These are phyloP conservation scores for Stachybotrys echinatus DNA, from an alignment of 2,329 filamentous ascomycete genomes.

Conservation along the genomic window DNA sequence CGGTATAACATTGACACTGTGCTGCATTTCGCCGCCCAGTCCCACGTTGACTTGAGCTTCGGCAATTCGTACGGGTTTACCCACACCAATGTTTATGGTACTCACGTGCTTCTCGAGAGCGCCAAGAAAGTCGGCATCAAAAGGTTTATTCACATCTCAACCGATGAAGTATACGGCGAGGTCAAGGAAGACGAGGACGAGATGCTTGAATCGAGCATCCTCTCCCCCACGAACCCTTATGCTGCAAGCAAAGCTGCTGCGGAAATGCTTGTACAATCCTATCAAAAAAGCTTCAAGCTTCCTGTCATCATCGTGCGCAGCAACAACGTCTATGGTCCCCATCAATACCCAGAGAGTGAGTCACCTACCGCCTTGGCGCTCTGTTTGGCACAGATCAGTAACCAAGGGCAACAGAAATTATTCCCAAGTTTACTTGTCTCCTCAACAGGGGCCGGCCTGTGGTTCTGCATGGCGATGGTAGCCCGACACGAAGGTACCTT, in stretches of 20 bases:
- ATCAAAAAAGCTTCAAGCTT: conserved; percentile 75
- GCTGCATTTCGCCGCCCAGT: conserved; percentile 82
- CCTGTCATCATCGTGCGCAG: conserved; percentile 74
- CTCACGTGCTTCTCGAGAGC: conserved; percentile 75
- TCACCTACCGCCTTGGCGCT: neutral
- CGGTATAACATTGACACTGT: conserved; percentile 71
- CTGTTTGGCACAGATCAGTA: no score
- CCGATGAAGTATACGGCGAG: conserved; percentile 82
- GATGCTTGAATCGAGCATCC: conserved; percentile 65
- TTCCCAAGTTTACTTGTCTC: conserved; percentile 74
- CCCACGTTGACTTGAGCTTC: conserved; percentile 78
- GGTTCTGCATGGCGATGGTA: conserved; percentile 71
- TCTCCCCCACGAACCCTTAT: conserved; percentile 78
- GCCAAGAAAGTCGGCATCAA: conserved; percentile 66
- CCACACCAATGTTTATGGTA: conserved; percentile 76
- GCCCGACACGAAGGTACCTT: conserved; percentile 68
- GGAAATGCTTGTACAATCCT: conserved; percentile 84
- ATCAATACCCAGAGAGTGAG: conserved; percentile 79
- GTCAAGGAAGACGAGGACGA: conserved; percentile 68
- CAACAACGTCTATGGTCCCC: conserved; percentile 82
- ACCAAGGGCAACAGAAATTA: conserved; percentile 57
- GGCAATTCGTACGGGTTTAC: conserved; percentile 79
- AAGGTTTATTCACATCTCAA: conserved; percentile 77
- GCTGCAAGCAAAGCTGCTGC: conserved; percentile 76
- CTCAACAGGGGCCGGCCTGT: conserved; percentile 62